Evolutionary conservation across 345 rosid species (phyloP).

Genomic region (Citrus inodora): DNA sequence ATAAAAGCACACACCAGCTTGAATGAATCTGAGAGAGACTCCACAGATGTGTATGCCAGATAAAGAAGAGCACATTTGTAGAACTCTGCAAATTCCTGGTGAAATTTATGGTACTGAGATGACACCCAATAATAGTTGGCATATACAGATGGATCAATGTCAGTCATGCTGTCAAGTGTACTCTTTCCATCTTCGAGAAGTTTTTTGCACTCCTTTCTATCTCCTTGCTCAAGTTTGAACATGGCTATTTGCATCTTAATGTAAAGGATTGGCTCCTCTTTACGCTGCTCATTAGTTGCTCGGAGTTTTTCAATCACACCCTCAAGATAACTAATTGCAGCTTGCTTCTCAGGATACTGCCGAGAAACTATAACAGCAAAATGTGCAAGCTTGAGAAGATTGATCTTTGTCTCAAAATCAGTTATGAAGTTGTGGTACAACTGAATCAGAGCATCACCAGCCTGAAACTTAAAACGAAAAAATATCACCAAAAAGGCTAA

Average conservation of each 20-base stretch:
- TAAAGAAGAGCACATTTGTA: conserved; percentile 92
- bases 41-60: conserved; percentile 92
- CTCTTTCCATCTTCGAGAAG: conserved; percentile 88
- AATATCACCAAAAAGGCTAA: neutral
- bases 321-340: conserved; percentile 81
- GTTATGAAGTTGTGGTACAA: conserved; percentile 87
- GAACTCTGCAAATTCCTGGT: conserved; percentile 89
- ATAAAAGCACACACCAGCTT: conserved; percentile 61
- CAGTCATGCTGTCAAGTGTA: conserved; percentile 91
- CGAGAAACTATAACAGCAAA: conserved; percentile 90
- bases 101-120: conserved; percentile 76
- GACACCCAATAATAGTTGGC: conserved; percentile 94
- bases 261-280: conserved; percentile 84
- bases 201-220: conserved; percentile 84
- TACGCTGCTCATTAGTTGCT: conserved; percentile 72
- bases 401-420: conserved; percentile 97
- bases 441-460: conserved; percentile 91
- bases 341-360: conserved; percentile 91
- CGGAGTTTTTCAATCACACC: conserved; percentile 83
- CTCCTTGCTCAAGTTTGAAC: conserved; percentile 86
- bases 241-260: conserved; percentile 85
- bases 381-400: conserved; percentile 96
- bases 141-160: conserved; percentile 94
- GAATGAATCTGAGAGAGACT: conserved; percentile 87
- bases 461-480: conserved; percentile 42